Evolutionary conservation across 768 basidiomycete species (phyloP), one percentile per base, ranked within the genome.

Genomic region (Calocybe cyanea): DNA sequence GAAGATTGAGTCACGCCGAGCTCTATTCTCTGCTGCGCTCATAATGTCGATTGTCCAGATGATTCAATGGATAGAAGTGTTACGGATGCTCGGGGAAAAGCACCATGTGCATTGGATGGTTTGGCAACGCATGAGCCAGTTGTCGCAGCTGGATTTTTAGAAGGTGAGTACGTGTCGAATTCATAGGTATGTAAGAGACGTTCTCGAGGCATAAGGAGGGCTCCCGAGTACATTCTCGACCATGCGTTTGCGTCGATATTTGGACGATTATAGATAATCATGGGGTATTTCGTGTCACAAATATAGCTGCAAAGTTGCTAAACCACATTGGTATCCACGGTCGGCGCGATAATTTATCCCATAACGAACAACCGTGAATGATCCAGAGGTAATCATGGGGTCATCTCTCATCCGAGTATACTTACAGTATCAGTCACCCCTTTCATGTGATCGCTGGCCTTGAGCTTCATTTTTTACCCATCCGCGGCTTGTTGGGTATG

Each of bases 1-100:
- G 18, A 17, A 7, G 18, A 30, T 24, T 41, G 34, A 4, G 33
- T 34, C 50, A 51, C 50, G 44, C 41, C 40, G 43, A 30, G 14
- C 18, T 24, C 18, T 0, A 2, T 3, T 3, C 23, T 43, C 23
- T 14, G 25, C 18, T 10, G 38, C 14, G 41, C 23, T 28, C 40
- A 34, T 31, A 35, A 20, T 33, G 21, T 25, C 5, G 10, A 2
- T 15, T 36, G 41, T 20, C 33, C 50, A 44, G 38, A 51, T 51
- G 45, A 47, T 30, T 38, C n/a, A 44, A 3, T 20, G 20, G 36
- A 7, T 35, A 19, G 31, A 39, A 15, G 34, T 10, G 42, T 13
- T n/a, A 25, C 19, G 35, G 4, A 9, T 19, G 34, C 10, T 42
- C 3, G 46, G n/a, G 23, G 20, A n/a, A n/a, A 24, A 35, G 28